Evolutionary conservation across 2,329 filamentous ascomycete genomes (phyloP), one percentile per base, ranked within the genome.

Genomic region (Phaeosphaeriaceae sp.): DNA sequence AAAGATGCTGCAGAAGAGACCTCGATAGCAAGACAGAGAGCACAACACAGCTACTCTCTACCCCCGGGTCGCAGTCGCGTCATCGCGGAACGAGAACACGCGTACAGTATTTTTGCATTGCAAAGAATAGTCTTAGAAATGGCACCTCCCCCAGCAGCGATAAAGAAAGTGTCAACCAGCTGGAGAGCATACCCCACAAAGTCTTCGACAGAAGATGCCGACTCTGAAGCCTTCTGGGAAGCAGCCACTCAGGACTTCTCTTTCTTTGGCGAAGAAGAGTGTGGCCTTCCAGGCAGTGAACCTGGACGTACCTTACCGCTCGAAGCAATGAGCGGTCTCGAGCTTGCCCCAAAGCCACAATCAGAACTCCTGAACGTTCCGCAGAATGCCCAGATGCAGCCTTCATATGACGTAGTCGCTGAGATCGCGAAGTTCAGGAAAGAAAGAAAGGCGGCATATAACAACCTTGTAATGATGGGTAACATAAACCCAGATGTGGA

Each of bases 191-290:
- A 78, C 46, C 75, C 76, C 9, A 81, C 79, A 7, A 84, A 82
- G 60, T 87, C 85, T 7, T 83, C 83, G 27, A 88, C 85, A 0
- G 85, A 86, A 48, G 86, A 88, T 61, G 75, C 78, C 9, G 86
- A 89, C 65, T 84, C 82, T 4, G 86, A 88, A 67, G 81, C 82
- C 3, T 79, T 88, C 11, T 88, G 86, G 86, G 79, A 82, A 50
- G 86, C 86, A 9, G 85, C 86, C 3, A 78, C 81, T 55, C 79
- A 84, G 51, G 86, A 89, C 66, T 89, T 88, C 61, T 86, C 84
- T 25, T 87, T 87, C 72, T 89, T 89, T 57, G 82, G 79, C 1
- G 84, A 86, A 41, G 84, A 84, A 48, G 85, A 87, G 65, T 85
- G 84, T 58, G 78, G 82, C 11, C 76, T 84, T 15, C 82, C 82